phyloP scores from a whole-genome alignment of 768 basidiomycete genomes.

The Leucocoprinus birnbaumii region DNA sequence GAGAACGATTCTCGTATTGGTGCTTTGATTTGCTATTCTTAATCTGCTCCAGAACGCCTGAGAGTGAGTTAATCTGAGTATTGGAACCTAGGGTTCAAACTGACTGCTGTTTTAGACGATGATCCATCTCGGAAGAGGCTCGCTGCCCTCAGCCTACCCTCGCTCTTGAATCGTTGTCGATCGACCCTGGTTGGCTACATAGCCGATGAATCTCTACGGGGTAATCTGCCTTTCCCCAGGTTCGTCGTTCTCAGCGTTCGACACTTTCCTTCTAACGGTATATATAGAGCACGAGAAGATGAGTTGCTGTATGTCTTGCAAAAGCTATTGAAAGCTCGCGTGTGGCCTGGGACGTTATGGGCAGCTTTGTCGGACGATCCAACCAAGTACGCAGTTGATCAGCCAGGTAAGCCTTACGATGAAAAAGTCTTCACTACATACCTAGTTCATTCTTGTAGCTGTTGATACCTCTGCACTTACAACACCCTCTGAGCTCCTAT shows the following conservation, averaged over 20 bases:
- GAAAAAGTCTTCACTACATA: background rate
- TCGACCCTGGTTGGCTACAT: conserved; percentile 68
- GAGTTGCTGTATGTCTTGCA: conserved; percentile 83
- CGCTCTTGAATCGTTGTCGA: conserved; percentile 75
- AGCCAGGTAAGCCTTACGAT: conserved; percentile 47
- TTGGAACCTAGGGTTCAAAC: background rate
- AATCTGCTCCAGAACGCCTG: conserved; percentile 66
- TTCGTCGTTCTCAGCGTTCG: too few relatives aligned
- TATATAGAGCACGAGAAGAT: conserved; percentile 74
- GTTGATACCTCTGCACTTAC: conserved; percentile 38
- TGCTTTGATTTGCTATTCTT: conserved; percentile 85
- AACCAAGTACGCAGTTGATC: conserved; percentile 46
- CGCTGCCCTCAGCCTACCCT: conserved; percentile 69
- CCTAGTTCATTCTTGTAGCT: conserved; percentile 8
- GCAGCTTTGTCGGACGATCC: conserved; percentile 70
- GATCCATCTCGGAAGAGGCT: conserved; percentile 60
- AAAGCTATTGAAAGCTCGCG: conserved; percentile 66
- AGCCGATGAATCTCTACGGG: conserved; percentile 83
- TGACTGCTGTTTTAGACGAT: conserved; percentile 41
- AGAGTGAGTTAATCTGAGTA: conserved; percentile 37
- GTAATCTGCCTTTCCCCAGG: conserved; percentile 87
- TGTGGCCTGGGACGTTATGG: conserved; percentile 79
- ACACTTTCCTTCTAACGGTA: background rate
- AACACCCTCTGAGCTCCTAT: conserved; percentile 52
- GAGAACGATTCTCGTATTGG: conserved; percentile 92